phyloP scores from a whole-genome alignment of 345 rosid genomes.

The Crucihimalaya himalaica region DNA sequence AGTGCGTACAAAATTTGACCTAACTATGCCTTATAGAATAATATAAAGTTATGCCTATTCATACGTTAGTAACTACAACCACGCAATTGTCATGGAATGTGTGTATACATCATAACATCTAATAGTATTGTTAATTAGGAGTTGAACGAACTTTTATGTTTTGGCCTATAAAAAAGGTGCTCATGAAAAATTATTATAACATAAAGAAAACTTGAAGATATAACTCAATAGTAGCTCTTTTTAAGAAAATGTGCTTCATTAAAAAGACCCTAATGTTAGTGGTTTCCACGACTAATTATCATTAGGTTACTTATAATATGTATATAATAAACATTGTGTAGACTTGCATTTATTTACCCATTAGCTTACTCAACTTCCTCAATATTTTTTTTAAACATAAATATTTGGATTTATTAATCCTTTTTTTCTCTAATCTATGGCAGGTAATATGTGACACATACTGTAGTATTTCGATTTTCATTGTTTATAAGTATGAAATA shows the following conservation, averaged over 20 bases:
- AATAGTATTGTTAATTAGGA: slow-evolving; percentile 13
- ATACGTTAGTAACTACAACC: not conserved
- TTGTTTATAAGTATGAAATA: not conserved
- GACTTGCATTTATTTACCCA: slow-evolving; percentile 4
- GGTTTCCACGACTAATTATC: slow-evolving; percentile 22
- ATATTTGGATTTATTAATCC: not conserved
- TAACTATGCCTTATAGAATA: slow-evolving; percentile 13
- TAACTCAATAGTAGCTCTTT: not conserved
- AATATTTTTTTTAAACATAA: not conserved
- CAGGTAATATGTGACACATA: too few species aligned
- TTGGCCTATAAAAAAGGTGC: not conserved
- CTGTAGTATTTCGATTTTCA: too few species aligned
- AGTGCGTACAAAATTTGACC: slow-evolving; percentile 18
- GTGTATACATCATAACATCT: slow-evolving; percentile 27
- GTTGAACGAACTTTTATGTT: not conserved
- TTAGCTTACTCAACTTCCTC: not conserved
- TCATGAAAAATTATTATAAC: not conserved
- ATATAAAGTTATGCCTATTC: slow-evolving; percentile 14
- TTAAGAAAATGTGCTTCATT: not conserved
- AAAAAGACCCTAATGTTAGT: not conserved
- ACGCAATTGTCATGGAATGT: slow-evolving; percentile 30
- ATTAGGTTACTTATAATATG: not conserved
- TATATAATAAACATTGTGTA: not conserved
- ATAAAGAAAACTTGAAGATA: slow-evolving; percentile 12
- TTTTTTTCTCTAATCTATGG: not conserved